Base-by-base conservation (phyloP, 805 yeast species). In the Schwanniomyces yamadae region DNA sequence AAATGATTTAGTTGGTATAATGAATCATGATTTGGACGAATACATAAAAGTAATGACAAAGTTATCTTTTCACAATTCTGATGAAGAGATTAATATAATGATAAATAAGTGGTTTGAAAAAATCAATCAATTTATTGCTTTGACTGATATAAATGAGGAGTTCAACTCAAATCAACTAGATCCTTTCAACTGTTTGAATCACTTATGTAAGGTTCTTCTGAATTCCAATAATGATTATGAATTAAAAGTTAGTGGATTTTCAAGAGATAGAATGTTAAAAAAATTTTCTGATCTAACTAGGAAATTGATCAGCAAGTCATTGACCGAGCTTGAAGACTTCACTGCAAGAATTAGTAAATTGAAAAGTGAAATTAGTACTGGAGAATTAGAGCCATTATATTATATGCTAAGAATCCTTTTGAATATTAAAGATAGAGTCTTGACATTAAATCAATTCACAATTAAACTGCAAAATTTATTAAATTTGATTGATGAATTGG, bases 1-100 rank as follows among this genome's bases (percentile, higher is more conserved):
- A 0, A 29, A 36, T 4, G 51, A 52, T 10, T 37, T 59, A 25
- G 45, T 54, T 4, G 46, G 41, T 3, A 33, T 57, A 15, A 57
- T 64, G 34, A 65, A 61, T 23, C 37, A 38, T 8, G 55, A 63
- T 35, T 42, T 63, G 31, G 54, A 53, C 13, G 24, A 36, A 7
- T 67, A 67, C 37, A 54, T 64, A 20, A 40, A 44, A 10, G 28
- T 33, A 10, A 27, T 51, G 0, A 32, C 46, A 2, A 36, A 41
- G n/a, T 39, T 37, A 7, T 39, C 47, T 4, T 18, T 39, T 29
- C 14, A 29, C 4, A 25, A 24, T 5, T 12, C 37, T 7, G 10
- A 25, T 5, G 28, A 35, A 6, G 44, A 42, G 18, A 12, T 34
- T 6, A 32, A 31, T 11, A 40, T 33, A 20, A 9, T 11, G 13